phyloP scores from a whole-genome alignment of 2,329 filamentous ascomycete genomes.

The Graphiopsis chlorocephala region DNA sequence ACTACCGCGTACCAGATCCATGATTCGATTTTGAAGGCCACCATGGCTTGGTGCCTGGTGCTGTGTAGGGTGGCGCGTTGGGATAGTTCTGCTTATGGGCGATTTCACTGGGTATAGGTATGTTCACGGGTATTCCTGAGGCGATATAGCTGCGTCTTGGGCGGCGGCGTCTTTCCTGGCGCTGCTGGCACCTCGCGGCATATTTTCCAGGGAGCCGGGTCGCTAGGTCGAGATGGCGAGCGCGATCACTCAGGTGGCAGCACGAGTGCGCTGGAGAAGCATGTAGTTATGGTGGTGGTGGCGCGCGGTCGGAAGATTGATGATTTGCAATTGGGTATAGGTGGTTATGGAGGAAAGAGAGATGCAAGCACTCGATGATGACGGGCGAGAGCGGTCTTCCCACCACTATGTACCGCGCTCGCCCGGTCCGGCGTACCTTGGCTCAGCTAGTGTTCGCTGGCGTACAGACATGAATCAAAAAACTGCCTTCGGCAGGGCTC shows the following conservation, averaged over 20 bases:
- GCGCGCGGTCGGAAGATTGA: background rate
- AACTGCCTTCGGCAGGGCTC: background rate
- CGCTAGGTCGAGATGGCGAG: slow-evolving; percentile 12
- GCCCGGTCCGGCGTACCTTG: slow-evolving; percentile 8
- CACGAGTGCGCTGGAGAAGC: background rate
- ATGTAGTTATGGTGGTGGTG: background rate
- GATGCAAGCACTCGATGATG: background rate
- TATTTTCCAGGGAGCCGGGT: slow-evolving; percentile 6
- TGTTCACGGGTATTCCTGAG: slow-evolving; percentile 14
- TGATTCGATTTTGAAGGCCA: slow-evolving; percentile 41
- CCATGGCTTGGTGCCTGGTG: slow-evolving; percentile 25
- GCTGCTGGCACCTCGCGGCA: slow-evolving; percentile 20
- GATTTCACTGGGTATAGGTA: background rate
- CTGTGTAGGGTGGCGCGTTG: background rate
- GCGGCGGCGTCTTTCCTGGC: slow-evolving; percentile 17
- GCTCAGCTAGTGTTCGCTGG: slow-evolving; percentile 4
- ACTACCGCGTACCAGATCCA: slow-evolving; percentile 49
- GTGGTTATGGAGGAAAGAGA: background rate
- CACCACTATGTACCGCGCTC: background rate
- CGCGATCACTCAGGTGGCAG: slow-evolving; percentile 7
- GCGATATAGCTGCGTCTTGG: slow-evolving; percentile 14
- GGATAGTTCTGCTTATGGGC: slow-evolving; percentile 10
- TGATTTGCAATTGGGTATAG: slow-evolving; percentile 1
- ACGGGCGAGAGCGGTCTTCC: slow-evolving; percentile 11
- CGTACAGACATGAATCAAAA: background rate